Percentiles rank a stretch among this genome's conserved stretches.
These are phyloP conservation scores for Neoboletus subvelutipes DNA, from an alignment of 768 basidiomycete species.

Conservation along the genomic window DNA sequence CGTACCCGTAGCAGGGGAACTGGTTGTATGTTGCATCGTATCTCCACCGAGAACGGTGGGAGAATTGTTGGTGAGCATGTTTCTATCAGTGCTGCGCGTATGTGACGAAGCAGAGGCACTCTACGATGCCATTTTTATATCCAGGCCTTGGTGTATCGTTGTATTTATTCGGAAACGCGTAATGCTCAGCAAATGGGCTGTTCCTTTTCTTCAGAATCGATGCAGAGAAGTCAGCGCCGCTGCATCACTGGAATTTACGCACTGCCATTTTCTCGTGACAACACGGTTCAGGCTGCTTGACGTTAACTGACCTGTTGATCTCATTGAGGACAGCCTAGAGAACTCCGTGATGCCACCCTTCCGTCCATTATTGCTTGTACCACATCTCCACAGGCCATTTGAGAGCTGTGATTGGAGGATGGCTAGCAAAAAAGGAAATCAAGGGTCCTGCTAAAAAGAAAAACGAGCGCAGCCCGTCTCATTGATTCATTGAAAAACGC, in stretches of 20 bases:
- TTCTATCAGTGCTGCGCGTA: background rate
- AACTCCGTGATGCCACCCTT: no score
- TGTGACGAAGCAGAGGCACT: background rate
- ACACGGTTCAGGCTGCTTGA: no score
- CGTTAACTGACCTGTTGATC: background rate
- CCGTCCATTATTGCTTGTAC: no score
- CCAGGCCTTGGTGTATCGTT: background rate
- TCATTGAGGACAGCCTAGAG: background rate
- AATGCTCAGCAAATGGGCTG: background rate
- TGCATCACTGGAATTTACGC: background rate
- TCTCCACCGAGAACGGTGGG: no score
- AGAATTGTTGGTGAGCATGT: background rate
- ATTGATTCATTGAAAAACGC: no score
- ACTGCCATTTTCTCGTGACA: background rate
- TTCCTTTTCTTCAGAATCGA: background rate
- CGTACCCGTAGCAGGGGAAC: background rate
- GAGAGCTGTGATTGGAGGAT: no score
- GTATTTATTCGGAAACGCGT: background rate
- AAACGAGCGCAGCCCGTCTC: no score
- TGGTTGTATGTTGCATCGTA: background rate
- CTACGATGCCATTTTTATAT: constrained; percentile 3
- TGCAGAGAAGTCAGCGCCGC: background rate
- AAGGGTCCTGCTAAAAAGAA: no score
- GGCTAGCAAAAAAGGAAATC: no score
- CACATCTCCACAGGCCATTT: no score